These are phyloP conservation scores for Taiwanofungus camphoratus DNA, from an alignment of 1,284 basidiomycete species.

Conservation along the genomic window DNA sequence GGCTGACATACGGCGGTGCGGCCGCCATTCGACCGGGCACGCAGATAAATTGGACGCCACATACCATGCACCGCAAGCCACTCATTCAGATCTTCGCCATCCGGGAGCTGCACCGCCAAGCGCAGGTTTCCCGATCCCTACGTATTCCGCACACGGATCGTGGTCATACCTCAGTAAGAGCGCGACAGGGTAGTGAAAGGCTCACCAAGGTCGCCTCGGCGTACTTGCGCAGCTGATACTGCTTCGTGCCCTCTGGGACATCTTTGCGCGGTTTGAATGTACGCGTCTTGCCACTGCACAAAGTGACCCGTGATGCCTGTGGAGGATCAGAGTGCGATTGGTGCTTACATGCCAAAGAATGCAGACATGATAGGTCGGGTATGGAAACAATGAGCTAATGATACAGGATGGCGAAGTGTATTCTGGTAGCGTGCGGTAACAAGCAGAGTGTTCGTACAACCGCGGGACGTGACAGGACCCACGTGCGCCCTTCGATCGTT, in stretches of 20 bases:
- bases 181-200: constrained; percentile 10
- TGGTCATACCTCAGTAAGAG: not conserved
- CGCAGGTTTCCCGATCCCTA: constrained; percentile 93
- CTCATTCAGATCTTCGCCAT: constrained; percentile 92
- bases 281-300: constrained; percentile 73
- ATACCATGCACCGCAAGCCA: constrained; percentile 95
- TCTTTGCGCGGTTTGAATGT: constrained; percentile 98
- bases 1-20: constrained; percentile 40
- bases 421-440: too few species aligned
- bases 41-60: constrained; percentile 22
- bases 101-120: constrained; percentile 85
- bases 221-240: constrained; percentile 95
- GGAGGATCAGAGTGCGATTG: not conserved
- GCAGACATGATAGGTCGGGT: constrained; percentile 54
- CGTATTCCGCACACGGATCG: not conserved
- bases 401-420: not conserved
- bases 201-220: constrained; percentile 92
- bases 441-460: too few species aligned
- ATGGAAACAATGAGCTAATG: not conserved
- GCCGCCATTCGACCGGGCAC: not conserved
- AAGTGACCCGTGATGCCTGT: not conserved
- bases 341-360: constrained; percentile 76
- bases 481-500: too few species aligned
- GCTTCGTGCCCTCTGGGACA: constrained; percentile 93
- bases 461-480: too few species aligned